These are phyloP conservation scores for Neotropicomus parvogracilis DNA, from an alignment of 1,284 basidiomycete species.

Conservation along the genomic window DNA sequence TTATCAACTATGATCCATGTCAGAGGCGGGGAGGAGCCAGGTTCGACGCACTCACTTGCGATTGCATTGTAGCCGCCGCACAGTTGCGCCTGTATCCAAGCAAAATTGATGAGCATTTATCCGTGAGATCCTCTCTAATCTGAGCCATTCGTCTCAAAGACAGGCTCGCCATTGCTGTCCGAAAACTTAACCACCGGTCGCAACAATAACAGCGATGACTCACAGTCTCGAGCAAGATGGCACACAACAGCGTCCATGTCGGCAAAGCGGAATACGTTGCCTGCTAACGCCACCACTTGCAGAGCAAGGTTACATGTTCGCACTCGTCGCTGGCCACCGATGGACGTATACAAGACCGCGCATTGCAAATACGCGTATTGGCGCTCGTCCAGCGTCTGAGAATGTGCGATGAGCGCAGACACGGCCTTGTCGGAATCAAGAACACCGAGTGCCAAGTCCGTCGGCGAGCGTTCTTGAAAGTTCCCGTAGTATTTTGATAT, in stretches of 20 bases:
- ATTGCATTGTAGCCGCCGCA: slow-evolving; percentile 75
- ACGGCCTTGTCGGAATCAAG: slow-evolving; percentile 83
- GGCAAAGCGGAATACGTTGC: slow-evolving; percentile 89
- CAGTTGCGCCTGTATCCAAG: slow-evolving; percentile 90
- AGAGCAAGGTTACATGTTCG: slow-evolving; percentile 84
- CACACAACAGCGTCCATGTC: slow-evolving; percentile 87
- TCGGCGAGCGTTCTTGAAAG: slow-evolving; percentile 73
- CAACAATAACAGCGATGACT: slow-evolving; percentile 18
- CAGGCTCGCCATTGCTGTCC: slow-evolving; percentile 67
- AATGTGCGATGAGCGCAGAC: slow-evolving; percentile 61
- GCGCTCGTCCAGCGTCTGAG: slow-evolving; percentile 70
- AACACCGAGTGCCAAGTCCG: slow-evolving; percentile 79
- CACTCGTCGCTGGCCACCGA: slow-evolving; percentile 79
- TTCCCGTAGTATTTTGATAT: slow-evolving; percentile 76
- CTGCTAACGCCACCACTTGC: slow-evolving; percentile 79
- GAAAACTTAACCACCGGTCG: neutral
- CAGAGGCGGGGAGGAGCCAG: neutral
- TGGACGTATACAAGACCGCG: slow-evolving; percentile 88
- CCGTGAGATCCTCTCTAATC: slow-evolving; percentile 83
- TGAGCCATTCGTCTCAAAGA: slow-evolving; percentile 61
- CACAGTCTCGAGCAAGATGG: slow-evolving; percentile 78
- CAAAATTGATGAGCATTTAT: slow-evolving; percentile 80
- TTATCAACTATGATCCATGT: slow-evolving; percentile 63
- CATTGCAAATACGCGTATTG: slow-evolving; percentile 83
- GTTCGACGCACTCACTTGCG: slow-evolving; percentile 57